These are phyloP conservation scores for Nannochloropsis gaditana DNA, from an alignment of 108 stramenopile genomes.

Conservation along the genomic window DNA sequence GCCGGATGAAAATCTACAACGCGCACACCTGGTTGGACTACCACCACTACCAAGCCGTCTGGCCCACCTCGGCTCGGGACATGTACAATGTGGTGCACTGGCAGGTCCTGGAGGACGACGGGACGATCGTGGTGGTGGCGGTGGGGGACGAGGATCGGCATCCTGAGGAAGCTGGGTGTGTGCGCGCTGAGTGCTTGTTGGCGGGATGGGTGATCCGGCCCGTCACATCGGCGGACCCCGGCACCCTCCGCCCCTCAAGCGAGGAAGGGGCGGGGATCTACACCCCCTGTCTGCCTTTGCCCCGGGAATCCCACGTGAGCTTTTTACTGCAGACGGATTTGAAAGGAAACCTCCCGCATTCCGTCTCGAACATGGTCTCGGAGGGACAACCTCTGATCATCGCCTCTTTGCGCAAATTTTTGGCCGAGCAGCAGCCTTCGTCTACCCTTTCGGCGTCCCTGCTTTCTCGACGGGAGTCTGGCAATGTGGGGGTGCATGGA, in stretches of 20 bases:
- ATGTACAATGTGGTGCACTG: not conserved
- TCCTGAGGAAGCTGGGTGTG: not conserved
- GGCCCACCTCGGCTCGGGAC: not conserved
- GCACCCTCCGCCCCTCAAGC: not conserved
- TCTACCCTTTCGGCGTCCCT: not conserved
- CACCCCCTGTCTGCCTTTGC: not conserved
- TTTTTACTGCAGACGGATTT: not conserved
- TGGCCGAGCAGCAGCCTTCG: not conserved
- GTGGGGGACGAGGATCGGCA: not conserved
- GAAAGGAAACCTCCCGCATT: not conserved
- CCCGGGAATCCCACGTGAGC: not conserved
- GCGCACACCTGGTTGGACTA: constrained; percentile 19
- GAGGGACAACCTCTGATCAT: not conserved
- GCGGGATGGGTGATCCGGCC: not conserved
- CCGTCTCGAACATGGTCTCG: constrained; percentile 9
- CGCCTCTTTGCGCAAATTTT: constrained; percentile 17
- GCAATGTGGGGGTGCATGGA: not conserved
- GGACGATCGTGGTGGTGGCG: not conserved
- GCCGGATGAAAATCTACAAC: not conserved
- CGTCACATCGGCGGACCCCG: not conserved
- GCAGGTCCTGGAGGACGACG: not conserved
- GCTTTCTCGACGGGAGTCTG: not conserved
- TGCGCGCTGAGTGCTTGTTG: not conserved
- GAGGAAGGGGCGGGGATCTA: not conserved
- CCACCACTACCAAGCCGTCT: not conserved